Base-by-base conservation (phyloP, 176 grass and related monocot species). In the Musa beccarii region DNA sequence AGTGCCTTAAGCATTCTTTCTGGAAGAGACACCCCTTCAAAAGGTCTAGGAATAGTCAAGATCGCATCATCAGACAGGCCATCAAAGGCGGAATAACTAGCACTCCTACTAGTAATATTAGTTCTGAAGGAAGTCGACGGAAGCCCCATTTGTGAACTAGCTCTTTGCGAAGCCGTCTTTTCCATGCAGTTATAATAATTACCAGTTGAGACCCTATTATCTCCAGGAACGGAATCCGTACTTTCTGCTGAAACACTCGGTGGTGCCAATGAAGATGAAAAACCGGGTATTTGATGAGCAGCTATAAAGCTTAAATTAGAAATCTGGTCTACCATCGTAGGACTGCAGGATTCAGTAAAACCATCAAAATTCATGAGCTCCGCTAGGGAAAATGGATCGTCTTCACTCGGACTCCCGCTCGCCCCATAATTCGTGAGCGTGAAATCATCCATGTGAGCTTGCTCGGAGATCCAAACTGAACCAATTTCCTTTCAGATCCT, bases 1-100 rank as follows among this genome's bases (percentile, higher is more conserved):
- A 91, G 74, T 56, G 82, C 82, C 80, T 72, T 85, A 62, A 91
- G 79, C 89, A 91, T 87, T 65, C 68, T 87, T 59, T 91, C 89
- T 26, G 22, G 71, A 72, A 87, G 76, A 5, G 85, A 85, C 16
- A 66, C 2, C 7, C 54, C 21, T 29, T 65, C 8, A 20, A 87
- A 59, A 22, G 79, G 20, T 79, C 62, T 85, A 1, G 85, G 85
- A 34, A 87, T 20, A 16, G 28, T 54, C 16, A 22, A 13, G 21
- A 57, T 1, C 34, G 50, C 57, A 54, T 49, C 1, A 16, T 6
- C 76, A 69, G 56, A 19, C 10, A 52, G 64, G 43, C 11, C n/a
- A 77, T 66, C 75, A 23, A 21, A 65, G 52, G 75, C 2, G 52
- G 24, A 52, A 64, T 21, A 64, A 64, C 9, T 26, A 65, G 20